Percentiles rank a stretch among this genome's conserved stretches.
Evolutionary conservation across 495 filamentous ascomycete species (phyloP).

Genomic region (Aspergillus heteromorphus): DNA sequence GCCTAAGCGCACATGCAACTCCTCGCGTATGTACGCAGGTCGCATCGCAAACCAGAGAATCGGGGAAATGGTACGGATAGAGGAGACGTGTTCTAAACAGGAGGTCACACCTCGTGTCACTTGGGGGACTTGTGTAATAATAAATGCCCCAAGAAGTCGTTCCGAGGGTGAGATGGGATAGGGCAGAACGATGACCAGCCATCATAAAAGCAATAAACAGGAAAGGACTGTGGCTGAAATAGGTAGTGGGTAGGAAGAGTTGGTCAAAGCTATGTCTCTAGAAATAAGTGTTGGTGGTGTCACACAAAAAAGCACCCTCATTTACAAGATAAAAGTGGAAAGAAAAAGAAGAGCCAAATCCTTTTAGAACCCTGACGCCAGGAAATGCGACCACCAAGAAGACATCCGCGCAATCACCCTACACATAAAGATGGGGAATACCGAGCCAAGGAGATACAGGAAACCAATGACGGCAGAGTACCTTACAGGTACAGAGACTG

Average conservation of each 20-base stretch:
- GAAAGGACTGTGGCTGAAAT: too few relatives aligned
- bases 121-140: background rate
- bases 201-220: background rate
- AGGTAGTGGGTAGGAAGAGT: background rate
- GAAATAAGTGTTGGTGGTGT: background rate
- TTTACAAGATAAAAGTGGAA: background rate
- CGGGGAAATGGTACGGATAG: background rate
- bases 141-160: background rate
- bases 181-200: background rate
- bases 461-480: background rate
- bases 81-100: background rate
- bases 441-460: background rate
- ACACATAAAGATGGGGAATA: background rate
- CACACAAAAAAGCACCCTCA: constrained; percentile 1
- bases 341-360: constrained; percentile 10
- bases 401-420: background rate
- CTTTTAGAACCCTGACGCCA: constrained; percentile 19
- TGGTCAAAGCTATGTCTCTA: background rate
- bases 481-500: constrained; percentile 79
- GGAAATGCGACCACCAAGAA: constrained; percentile 19
- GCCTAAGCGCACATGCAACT: background rate
- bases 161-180: background rate
- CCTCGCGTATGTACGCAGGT: background rate
- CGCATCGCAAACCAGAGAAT: background rate
- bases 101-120: background rate